Conservation (phyloP, 176 grass and related monocot genomes). For the Themeda triandra region DNA sequence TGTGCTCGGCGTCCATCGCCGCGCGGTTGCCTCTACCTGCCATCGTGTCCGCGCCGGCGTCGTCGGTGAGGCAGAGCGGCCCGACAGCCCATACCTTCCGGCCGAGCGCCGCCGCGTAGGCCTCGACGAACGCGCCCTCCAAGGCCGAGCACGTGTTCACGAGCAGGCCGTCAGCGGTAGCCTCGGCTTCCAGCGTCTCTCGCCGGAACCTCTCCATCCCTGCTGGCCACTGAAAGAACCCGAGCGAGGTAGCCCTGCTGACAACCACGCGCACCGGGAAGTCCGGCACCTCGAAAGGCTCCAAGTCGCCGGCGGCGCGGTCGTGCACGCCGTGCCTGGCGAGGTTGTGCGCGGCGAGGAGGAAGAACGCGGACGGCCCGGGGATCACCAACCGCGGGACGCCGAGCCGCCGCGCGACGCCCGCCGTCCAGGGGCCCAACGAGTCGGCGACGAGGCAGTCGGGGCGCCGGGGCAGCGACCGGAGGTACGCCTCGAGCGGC, state of each 20-base stretch:
- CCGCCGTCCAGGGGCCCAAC: slow-evolving; percentile 16
- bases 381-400: slow-evolving; percentile 37
- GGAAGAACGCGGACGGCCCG: slow-evolving; percentile 25
- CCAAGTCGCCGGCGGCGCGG: slow-evolving; percentile 17
- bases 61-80: slow-evolving; percentile 39
- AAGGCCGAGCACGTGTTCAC: slow-evolving; percentile 48
- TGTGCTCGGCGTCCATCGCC: neutral
- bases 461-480: slow-evolving; percentile 13
- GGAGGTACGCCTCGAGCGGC: slow-evolving; percentile 41
- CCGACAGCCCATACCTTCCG: slow-evolving; percentile 45
- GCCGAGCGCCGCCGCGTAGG: slow-evolving; percentile 35
- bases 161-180: slow-evolving; percentile 36
- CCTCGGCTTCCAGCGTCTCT: slow-evolving; percentile 42
- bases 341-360: slow-evolving; percentile 17
- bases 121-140: slow-evolving; percentile 35
- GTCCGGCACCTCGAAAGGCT: slow-evolving; percentile 41
- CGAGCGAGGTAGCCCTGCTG: slow-evolving; percentile 31
- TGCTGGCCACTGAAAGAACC: slow-evolving; percentile 32
- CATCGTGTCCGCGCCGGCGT: neutral
- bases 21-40: slow-evolving; percentile 33
- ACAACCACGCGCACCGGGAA: slow-evolving; percentile 16
- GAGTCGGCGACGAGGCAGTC: slow-evolving; percentile 44
- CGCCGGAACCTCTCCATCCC: slow-evolving; percentile 30
- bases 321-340: slow-evolving; percentile 14
- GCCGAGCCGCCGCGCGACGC: slow-evolving; percentile 15